phyloP scores from a whole-genome alignment of 352 stramenopile species.

The Globisporangium iwayamae region DNA sequence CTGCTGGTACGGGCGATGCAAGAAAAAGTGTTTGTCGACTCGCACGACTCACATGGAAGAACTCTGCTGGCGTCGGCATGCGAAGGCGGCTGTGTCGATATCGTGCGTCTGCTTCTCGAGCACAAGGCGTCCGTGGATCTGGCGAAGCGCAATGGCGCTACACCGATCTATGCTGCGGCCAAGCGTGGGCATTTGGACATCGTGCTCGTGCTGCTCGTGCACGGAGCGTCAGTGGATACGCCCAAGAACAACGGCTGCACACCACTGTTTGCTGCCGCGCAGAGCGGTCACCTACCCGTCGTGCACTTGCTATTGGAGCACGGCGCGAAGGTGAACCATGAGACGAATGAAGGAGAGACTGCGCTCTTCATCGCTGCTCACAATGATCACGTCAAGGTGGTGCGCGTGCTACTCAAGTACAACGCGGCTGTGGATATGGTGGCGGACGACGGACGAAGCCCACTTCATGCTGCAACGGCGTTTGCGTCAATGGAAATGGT shows the following conservation, averaged over 20 bases:
- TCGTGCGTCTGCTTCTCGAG: neutral
- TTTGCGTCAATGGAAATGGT: neutral
- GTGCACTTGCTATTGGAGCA: neutral
- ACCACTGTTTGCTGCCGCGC: neutral
- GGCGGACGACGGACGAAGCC: neutral
- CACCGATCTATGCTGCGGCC: neutral
- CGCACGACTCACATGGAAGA: neutral
- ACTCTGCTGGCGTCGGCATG: neutral
- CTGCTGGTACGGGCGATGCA: neutral
- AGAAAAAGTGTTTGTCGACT: neutral
- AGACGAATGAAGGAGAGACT: neutral
- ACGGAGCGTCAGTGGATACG: neutral
- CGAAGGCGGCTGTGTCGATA: neutral
- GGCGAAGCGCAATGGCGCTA: neutral
- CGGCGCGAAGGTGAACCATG: neutral
- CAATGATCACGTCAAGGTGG: neutral
- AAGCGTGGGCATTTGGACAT: neutral
- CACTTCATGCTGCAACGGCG: neutral
- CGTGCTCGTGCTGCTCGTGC: neutral
- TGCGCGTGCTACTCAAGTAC: neutral
- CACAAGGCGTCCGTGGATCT: neutral
- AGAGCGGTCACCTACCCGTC: neutral
- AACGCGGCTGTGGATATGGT: neutral
- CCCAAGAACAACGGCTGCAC: neutral
- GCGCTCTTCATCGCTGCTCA: neutral